These are phyloP conservation scores for Botryotinia globosa DNA, from an alignment of 2,329 filamentous ascomycete genomes.

Conservation along the genomic window DNA sequence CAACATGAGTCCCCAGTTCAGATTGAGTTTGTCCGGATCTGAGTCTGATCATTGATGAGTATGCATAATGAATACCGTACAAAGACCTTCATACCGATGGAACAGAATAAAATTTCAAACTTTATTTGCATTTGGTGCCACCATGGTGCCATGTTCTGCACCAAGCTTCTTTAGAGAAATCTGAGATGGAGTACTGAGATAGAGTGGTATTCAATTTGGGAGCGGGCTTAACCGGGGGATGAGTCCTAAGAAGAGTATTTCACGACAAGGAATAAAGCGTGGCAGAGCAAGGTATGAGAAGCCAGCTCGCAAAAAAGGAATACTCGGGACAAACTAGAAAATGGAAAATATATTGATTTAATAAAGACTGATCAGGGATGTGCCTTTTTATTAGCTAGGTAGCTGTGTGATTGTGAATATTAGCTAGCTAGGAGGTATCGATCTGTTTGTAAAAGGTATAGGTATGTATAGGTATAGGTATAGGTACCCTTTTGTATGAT, in stretches of 20 bases:
- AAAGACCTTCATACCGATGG: too few relatives aligned
- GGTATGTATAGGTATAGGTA: too few relatives aligned
- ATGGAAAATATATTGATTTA: not conserved
- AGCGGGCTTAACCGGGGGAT: conserved; percentile 10
- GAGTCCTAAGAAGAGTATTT: not conserved
- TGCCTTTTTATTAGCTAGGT: not conserved
- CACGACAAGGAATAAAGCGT: conserved; percentile 9
- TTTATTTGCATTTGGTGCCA: not conserved
- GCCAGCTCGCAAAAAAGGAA: conserved; percentile 1
- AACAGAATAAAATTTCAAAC: not conserved
- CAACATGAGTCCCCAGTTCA: not conserved
- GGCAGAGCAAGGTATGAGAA: conserved; percentile 7
- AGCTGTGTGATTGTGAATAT: not conserved
- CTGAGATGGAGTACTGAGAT: not conserved
- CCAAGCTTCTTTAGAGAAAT: conserved; percentile 23
- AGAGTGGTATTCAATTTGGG: not conserved
- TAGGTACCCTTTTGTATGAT: not conserved
- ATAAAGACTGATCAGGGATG: not conserved
- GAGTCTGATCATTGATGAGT: too few relatives aligned
- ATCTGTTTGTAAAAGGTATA: too few relatives aligned
- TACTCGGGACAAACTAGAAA: too few relatives aligned
- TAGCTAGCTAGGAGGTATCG: not conserved
- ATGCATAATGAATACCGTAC: too few relatives aligned
- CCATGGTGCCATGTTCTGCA: conserved; percentile 25
- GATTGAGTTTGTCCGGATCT: not conserved